A percentile compares a stretch with the other conserved stretches of the same genome.
These are phyloP conservation scores for Thyridium curvatum DNA, from an alignment of 2,329 filamentous ascomycete genomes.

Conservation along the genomic window DNA sequence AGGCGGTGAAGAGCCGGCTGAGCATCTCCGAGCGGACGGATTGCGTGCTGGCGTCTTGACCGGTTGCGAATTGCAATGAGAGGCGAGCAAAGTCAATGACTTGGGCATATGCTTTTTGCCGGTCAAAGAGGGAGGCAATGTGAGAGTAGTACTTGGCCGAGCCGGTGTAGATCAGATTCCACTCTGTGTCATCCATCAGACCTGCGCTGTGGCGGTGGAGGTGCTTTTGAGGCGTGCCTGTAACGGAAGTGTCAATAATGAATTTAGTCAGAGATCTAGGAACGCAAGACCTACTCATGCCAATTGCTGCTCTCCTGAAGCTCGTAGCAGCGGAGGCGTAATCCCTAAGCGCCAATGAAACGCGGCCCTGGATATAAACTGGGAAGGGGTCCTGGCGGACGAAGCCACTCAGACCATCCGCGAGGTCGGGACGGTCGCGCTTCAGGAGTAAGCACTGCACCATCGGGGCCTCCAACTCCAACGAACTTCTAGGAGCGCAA, in stretches of 20 bases:
- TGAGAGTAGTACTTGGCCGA: constrained; percentile 83
- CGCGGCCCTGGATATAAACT: constrained; percentile 79
- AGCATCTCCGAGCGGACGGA: constrained; percentile 64
- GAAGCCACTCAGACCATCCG: constrained; percentile 50
- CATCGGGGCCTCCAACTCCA: constrained; percentile 54
- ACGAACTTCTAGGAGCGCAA: constrained; percentile 58
- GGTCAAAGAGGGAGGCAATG: constrained; percentile 75
- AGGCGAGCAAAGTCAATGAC: constrained; percentile 79
- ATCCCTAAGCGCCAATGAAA: constrained; percentile 68
- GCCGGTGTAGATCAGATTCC: constrained; percentile 62
- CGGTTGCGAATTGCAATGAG: constrained; percentile 57
- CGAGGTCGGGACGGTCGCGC: constrained; percentile 52
- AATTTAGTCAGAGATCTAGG: not conserved
- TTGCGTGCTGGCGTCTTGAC: constrained; percentile 15
- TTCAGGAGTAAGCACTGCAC: constrained; percentile 59
- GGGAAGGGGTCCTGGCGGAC: constrained; percentile 53
- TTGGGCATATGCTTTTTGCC: constrained; percentile 67
- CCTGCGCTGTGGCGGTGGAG: constrained; percentile 51
- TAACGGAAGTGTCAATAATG: too few relatives aligned
- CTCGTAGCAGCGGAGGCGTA: constrained; percentile 64
- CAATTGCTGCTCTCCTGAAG: constrained; percentile 79
- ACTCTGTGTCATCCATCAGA: constrained; percentile 71
- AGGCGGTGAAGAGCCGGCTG: constrained; percentile 76
- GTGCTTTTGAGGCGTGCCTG: constrained; percentile 18
- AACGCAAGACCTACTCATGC: constrained; percentile 60